Conservation (phyloP, 2,329 filamentous ascomycete genomes). For the Sarocladiaceae sp. region DNA sequence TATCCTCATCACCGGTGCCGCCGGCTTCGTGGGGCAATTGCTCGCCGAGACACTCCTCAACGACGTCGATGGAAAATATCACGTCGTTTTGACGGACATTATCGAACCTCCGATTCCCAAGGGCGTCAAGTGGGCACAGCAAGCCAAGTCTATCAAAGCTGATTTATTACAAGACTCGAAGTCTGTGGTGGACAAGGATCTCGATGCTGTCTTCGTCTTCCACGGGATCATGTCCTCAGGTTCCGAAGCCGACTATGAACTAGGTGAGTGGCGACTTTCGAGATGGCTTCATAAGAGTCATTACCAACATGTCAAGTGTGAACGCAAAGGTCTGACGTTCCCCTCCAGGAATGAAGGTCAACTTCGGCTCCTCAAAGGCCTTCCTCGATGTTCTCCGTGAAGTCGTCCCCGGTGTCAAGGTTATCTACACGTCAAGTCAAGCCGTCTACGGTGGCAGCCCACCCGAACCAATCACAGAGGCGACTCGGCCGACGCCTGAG, state of each 20-base stretch:
- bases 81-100: conserved; percentile 54
- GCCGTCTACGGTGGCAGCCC: conserved; percentile 53
- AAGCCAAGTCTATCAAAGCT: conserved; percentile 19
- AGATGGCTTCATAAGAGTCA: neutral
- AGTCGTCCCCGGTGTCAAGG: conserved; percentile 41
- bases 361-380: conserved; percentile 49
- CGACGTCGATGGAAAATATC: conserved; percentile 23
- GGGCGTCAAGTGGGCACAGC: conserved; percentile 22
- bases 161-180: conserved; percentile 19
- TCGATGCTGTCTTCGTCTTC: conserved; percentile 49
- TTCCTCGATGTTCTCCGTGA: conserved; percentile 46
- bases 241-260: conserved; percentile 52
- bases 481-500: conserved; percentile 48
- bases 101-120: conserved; percentile 44
- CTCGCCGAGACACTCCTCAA: conserved; percentile 52
- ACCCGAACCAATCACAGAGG: conserved; percentile 36
- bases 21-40: conserved; percentile 61
- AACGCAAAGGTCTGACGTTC: too few relatives aligned
- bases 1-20: conserved; percentile 61
- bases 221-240: conserved; percentile 63
- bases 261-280: conserved; percentile 32
- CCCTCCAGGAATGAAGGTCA: conserved; percentile 33
- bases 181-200: conserved; percentile 17
- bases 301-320: neutral
- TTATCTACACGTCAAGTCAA: conserved; percentile 54